These are phyloP conservation scores for Naganishia friedmannii DNA, from an alignment of 768 basidiomycete genomes.

Conservation along the genomic window DNA sequence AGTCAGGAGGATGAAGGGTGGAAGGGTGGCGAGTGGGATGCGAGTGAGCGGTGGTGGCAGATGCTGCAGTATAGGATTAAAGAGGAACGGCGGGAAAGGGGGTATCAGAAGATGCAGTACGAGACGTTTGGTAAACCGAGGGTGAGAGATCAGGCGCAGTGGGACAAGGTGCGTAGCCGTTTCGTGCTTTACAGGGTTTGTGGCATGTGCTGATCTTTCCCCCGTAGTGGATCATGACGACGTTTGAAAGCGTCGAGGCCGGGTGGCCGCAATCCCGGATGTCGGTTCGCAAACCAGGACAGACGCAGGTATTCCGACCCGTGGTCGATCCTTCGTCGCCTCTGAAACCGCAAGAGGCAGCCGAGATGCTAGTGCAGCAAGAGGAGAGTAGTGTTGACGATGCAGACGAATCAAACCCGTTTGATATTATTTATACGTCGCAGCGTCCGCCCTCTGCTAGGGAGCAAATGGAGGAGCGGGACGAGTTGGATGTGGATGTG, in stretches of 20 bases:
- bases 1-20: slow-evolving; percentile 61
- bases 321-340: slow-evolving; percentile 24
- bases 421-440: slow-evolving; percentile 39
- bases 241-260: slow-evolving; percentile 84
- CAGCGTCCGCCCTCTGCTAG: slow-evolving; percentile 39
- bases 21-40: slow-evolving; percentile 64
- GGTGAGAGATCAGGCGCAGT: slow-evolving; percentile 15
- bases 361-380: slow-evolving; percentile 26
- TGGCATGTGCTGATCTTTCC: no score
- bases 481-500: slow-evolving; percentile 19
- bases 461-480: slow-evolving; percentile 36
- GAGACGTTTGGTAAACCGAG: slow-evolving; percentile 38
- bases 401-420: slow-evolving; percentile 56
- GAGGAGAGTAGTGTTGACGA: slow-evolving; percentile 23
- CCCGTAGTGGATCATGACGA: slow-evolving; percentile 68
- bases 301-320: slow-evolving; percentile 12
- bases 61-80: slow-evolving; percentile 64
- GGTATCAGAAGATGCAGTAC: slow-evolving; percentile 38
- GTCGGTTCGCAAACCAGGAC: slow-evolving; percentile 22
- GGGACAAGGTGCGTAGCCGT: slow-evolving; percentile 43
- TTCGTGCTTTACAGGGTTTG: not conserved
- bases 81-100: slow-evolving; percentile 54
- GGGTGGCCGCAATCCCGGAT: slow-evolving; percentile 60
- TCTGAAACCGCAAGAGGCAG: slow-evolving; percentile 29
- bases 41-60: slow-evolving; percentile 63